Evolutionary conservation across 768 basidiomycete species (phyloP).

Genomic region (Amanita subjunquillea): DNA sequence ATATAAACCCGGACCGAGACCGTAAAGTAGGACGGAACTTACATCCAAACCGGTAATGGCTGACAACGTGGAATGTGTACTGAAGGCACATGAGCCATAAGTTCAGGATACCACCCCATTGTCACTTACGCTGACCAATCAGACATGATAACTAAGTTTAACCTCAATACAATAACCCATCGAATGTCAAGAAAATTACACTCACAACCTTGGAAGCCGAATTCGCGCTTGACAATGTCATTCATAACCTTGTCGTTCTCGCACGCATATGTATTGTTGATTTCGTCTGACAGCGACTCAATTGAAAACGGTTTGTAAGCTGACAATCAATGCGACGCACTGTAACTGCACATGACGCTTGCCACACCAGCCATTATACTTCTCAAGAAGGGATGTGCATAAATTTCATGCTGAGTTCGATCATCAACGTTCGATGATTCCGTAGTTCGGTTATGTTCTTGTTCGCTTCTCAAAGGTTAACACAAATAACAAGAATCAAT

Average conservation of each 20-base stretch:
- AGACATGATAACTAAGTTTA: slow-evolving; percentile 46
- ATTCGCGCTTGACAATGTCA: slow-evolving; percentile 65
- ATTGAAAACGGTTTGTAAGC: background rate
- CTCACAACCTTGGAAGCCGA: slow-evolving; percentile 67
- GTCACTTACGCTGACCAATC: slow-evolving; percentile 55
- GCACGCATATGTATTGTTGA: slow-evolving; percentile 68
- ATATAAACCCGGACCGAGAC: background rate
- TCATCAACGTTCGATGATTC: slow-evolving; percentile 68
- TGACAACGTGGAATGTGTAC: slow-evolving; percentile 48
- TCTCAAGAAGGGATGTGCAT: slow-evolving; percentile 57
- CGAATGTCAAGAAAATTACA: slow-evolving; percentile 3
- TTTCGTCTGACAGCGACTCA: slow-evolving; percentile 31
- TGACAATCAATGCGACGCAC: slow-evolving; percentile 21
- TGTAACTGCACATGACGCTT: slow-evolving; percentile 72
- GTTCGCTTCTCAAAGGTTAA: slow-evolving; percentile 34
- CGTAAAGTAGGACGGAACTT: slow-evolving; percentile 11
- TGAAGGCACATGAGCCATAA: slow-evolving; percentile 6
- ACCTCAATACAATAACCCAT: background rate
- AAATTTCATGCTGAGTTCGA: slow-evolving; percentile 68
- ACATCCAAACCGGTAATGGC: slow-evolving; percentile 58
- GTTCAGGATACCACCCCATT: background rate
- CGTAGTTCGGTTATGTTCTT: slow-evolving; percentile 49
- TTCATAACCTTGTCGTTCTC: slow-evolving; percentile 65
- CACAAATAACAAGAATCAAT: background rate
- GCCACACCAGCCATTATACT: slow-evolving; percentile 69